Conservation (phyloP, 345 rosid genomes). For the Acer campestre region DNA sequence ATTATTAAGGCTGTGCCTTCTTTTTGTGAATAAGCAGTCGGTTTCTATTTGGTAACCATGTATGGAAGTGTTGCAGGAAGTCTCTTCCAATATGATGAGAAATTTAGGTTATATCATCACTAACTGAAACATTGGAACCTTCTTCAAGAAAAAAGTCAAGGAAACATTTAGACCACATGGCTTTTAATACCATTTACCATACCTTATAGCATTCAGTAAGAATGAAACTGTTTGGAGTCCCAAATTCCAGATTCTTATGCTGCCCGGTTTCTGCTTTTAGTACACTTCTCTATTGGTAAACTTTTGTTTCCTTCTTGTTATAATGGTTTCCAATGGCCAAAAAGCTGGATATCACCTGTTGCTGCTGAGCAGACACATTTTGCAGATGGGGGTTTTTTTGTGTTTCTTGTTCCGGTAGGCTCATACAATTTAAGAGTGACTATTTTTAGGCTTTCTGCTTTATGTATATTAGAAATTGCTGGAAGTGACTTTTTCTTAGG, state of each 20-base stretch:
- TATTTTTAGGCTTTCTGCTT: too few species aligned
- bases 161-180: not conserved
- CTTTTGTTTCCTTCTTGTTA: not conserved
- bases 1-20: not conserved
- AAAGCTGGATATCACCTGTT: not conserved
- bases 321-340: not conserved
- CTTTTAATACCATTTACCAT: not conserved
- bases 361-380: not conserved
- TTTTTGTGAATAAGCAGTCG: slow-evolving; percentile 5
- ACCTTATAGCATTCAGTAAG: not conserved
- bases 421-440: too few species aligned
- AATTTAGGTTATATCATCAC: not conserved
- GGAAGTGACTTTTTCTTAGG: not conserved
- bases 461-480: not conserved
- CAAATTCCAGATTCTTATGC: not conserved
- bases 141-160: not conserved
- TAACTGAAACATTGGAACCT: not conserved
- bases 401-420: not conserved
- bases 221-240: not conserved
- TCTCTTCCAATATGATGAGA: not conserved
- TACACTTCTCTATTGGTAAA: not conserved
- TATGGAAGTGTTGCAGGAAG: not conserved
- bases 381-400: not conserved
- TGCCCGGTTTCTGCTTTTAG: not conserved
- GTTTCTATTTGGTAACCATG: not conserved